phyloP scores from a whole-genome alignment of 2,329 filamentous ascomycete genomes.

The Aspergillus fijiensis region DNA sequence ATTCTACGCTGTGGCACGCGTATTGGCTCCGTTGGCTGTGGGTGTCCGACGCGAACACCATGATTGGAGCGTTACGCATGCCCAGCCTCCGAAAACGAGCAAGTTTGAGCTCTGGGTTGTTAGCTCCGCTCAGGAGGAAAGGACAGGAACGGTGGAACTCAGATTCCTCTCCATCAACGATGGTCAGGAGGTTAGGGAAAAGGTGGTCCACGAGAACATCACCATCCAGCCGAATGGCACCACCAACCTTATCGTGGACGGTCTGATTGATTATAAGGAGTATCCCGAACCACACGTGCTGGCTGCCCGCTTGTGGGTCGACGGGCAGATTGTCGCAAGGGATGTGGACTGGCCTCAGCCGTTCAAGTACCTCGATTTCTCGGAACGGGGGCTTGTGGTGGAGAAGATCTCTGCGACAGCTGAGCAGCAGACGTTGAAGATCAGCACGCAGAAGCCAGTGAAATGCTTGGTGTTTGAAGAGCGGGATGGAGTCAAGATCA shows the following conservation, averaged over 20 bases:
- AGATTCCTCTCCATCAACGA: constrained; percentile 56
- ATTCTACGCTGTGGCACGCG: constrained; percentile 61
- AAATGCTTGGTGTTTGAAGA: constrained; percentile 64
- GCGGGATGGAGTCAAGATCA: constrained; percentile 52
- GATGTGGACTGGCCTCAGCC: constrained; percentile 63
- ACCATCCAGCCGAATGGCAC: constrained; percentile 55
- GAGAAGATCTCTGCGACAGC: constrained; percentile 34
- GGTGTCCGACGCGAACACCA: constrained; percentile 59
- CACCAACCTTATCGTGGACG: constrained; percentile 49
- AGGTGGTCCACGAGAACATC: constrained; percentile 49
- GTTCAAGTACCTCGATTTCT: constrained; percentile 58
- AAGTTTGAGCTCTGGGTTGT: constrained; percentile 59
- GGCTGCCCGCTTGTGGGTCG: constrained; percentile 53
- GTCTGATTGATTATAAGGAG: constrained; percentile 51
- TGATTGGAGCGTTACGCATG: constrained; percentile 61
- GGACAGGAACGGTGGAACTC: constrained; percentile 39
- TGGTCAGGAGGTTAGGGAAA: constrained; percentile 55
- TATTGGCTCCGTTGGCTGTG: constrained; percentile 57
- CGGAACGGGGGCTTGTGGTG: constrained; percentile 51
- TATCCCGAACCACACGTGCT: constrained; percentile 57
- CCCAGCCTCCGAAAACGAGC: constrained; percentile 53
- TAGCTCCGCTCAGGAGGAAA: constrained; percentile 45
- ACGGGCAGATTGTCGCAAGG: constrained; percentile 51
- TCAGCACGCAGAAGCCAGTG: constrained; percentile 53
- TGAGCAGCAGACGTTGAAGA: constrained; percentile 34